Conservation (phyloP, 805 yeast species). For the Blastobotrys muscicola region DNA sequence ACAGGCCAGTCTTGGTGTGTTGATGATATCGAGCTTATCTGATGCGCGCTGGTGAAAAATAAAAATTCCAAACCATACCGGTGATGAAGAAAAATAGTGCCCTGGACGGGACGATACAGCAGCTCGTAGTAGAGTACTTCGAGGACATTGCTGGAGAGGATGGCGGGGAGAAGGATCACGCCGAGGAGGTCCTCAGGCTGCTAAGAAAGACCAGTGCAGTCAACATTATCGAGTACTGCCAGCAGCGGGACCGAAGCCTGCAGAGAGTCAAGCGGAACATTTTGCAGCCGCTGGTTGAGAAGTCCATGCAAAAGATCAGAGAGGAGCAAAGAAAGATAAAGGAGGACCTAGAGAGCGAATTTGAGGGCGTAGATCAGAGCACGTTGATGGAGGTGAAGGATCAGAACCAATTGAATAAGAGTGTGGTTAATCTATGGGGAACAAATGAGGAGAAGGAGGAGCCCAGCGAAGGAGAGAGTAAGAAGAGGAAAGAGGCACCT, state of each 20-base stretch:
- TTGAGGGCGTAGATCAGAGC: constrained; percentile 30
- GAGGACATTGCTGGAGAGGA: constrained; percentile 4
- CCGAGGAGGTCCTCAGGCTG: constrained; percentile 25
- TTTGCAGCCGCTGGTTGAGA: constrained; percentile 55
- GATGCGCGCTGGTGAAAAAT: background rate
- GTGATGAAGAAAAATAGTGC: background rate
- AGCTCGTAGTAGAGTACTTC: constrained; percentile 21
- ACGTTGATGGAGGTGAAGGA: constrained; percentile 54
- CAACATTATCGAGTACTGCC: constrained; percentile 4
- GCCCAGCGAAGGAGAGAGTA: background rate
- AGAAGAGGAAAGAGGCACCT: constrained; percentile 2
- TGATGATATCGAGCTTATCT: too few relatives aligned
- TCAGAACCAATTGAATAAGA: constrained; percentile 62
- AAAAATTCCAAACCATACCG: background rate
- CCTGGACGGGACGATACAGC: constrained; percentile 19
- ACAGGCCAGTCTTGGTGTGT: too few relatives aligned
- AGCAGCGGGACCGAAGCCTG: constrained; percentile 38
- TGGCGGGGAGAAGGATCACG: constrained; percentile 19
- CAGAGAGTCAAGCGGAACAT: constrained; percentile 58
- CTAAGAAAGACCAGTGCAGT: constrained; percentile 39
- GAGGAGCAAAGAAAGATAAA: constrained; percentile 54
- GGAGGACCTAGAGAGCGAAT: constrained; percentile 31
- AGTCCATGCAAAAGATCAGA: constrained; percentile 44
- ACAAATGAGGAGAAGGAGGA: background rate
- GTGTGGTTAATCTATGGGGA: constrained; percentile 64